phyloP scores from a whole-genome alignment of 1,139 yeast species.

The Blastobotrys buckinghamii region DNA sequence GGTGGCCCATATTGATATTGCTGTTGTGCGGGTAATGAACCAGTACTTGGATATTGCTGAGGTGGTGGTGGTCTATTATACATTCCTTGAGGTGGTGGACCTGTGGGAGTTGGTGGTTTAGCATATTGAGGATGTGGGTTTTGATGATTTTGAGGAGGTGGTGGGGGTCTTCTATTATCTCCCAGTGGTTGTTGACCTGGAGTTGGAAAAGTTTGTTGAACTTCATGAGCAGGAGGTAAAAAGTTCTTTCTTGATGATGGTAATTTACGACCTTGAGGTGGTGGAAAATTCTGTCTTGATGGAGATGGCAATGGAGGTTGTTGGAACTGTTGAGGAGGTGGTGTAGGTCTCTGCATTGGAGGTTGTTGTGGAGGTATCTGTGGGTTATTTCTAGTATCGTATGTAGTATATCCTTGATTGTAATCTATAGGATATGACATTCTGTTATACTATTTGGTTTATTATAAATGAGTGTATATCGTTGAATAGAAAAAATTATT shows the following conservation, averaged over 20 bases:
- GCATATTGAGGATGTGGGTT: neutral
- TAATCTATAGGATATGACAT: neutral
- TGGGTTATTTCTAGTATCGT: no score
- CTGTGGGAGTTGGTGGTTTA: neutral
- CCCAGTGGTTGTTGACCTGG: neutral
- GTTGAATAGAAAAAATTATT: no score
- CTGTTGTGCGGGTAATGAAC: neutral
- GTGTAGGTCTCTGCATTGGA: neutral
- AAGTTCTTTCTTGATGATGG: neutral
- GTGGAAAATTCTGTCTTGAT: neutral
- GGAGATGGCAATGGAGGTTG: constrained; percentile 7
- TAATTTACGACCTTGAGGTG: neutral
- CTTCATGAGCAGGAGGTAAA: neutral
- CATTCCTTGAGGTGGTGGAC: neutral
- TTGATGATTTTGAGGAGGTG: neutral
- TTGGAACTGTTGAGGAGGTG: neutral
- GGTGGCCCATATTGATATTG: neutral
- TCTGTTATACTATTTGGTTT: neutral
- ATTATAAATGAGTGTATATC: no score
- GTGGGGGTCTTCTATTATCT: neutral
- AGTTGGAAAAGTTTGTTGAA: neutral
- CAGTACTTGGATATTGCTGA: neutral
- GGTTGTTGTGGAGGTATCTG: constrained; percentile 1
- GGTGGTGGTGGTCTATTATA: neutral
- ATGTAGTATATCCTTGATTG: neutral